Evolutionary conservation across 257 asterid species (phyloP), one percentile per base, ranked within the genome.

Genomic region (Capsicum rhomboideum): DNA sequence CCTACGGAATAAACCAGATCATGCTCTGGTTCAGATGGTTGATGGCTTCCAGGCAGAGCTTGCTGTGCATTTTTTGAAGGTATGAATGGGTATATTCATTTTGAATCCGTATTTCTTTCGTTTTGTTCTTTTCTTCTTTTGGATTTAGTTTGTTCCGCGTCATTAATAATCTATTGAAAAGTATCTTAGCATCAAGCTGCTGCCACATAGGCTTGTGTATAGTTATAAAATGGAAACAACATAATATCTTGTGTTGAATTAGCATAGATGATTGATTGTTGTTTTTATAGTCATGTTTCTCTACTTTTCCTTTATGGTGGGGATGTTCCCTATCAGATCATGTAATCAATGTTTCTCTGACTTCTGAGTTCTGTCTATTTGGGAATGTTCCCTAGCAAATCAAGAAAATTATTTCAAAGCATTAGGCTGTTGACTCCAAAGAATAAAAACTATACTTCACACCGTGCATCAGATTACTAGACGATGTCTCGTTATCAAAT

Each of bases 1-100:
- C 85, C 97, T 97, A 59, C 97, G 97, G 11, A 94, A 93, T 82
- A 97, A 97, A 86, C 99, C 97, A 40, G 99, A 97, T 88, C 99
- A 97, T 89, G 99, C 97, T 59, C 89, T 97, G 79, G 96, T 97
- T 80, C 98, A 97, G 91, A 92, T 97, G 98, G 98, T 97, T 37
- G 99, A 95, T 91, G 99, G 99, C 69, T 93, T 97, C 89, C 98
- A 97, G 92, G 98, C 99, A 87, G 99, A 97, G 88, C 87, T 97
- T 90, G 99, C 98, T 63, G 98, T 97, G 81, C 98, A 97, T 90
- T 95, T 94, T 84, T 87, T 97, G 86, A 95, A 97, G 98, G 99
- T 97, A 29, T 59, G 59, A 29, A 49, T 49, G 14, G 23, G 14
- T 42, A 50, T 10, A 26, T 71, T 40, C 21, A 42, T 20, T 42